Evolutionary conservation across 345 rosid genomes (phyloP), one percentile per base, ranked within the genome.

Genomic region (Rubroshorea leprosula): DNA sequence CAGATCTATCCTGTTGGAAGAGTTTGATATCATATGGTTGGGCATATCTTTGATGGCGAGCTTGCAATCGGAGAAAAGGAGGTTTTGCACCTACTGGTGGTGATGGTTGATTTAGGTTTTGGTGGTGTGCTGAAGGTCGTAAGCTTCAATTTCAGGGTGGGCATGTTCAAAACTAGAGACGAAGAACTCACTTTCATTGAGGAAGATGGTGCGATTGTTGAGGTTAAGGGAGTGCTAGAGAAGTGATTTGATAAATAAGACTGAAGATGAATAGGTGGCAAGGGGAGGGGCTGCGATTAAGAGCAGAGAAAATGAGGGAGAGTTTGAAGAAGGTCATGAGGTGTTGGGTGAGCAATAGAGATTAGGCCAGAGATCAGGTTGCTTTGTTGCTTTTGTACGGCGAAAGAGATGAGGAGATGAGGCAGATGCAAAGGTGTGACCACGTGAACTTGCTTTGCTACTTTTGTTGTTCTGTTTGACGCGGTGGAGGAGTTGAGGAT

Each of bases 11-110:
- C n/a, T n/a, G 53, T 90, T 86, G 4, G n/a, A n/a, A n/a, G n/a
- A n/a, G n/a, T n/a, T n/a, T n/a, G n/a, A n/a, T n/a, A n/a, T n/a
- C n/a, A 86, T 72, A 47, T 84, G 85, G 68, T 90, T 84, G 1
- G 95, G 97, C 63, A 90, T 57, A 57, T 83, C 92, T 50, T 90
- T 90, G 27, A 90, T 75, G 6, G 76, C 97, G 0, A 90, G 66
- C 24, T 68, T 74, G 72, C 97, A 90, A 22, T 90, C 95, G 0
- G 97, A 89, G n/a, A n/a, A n/a, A n/a, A n/a, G n/a, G n/a, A n/a
- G n/a, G n/a, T n/a, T n/a, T n/a, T n/a, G n/a, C 18, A 86, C 85
- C 5, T 95, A 95, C 56, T 78, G 54, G 63, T 95, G 86, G 35
- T 90, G 92, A 24, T 54, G 65, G 23, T 46, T 12, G 26, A 62